phyloP scores from a whole-genome alignment of 176 grass and related monocot species.

The Rhynchospora tenuis region DNA sequence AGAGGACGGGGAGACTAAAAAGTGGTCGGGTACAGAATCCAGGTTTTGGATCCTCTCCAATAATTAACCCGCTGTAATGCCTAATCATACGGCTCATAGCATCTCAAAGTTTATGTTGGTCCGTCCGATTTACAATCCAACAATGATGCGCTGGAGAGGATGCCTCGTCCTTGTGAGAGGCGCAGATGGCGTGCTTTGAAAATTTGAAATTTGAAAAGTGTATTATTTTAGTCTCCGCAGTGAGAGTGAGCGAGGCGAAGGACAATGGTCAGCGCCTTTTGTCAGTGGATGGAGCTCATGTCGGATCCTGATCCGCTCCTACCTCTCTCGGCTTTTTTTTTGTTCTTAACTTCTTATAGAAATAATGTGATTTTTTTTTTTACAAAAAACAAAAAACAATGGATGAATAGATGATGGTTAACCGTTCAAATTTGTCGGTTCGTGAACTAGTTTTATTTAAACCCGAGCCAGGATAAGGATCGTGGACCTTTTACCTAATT shows the following conservation, averaged over 20 bases:
- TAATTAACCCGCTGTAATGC: not conserved
- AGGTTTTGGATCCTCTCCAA: not conserved
- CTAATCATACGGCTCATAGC: not conserved
- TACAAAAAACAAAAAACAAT: no score
- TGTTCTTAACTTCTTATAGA: no score
- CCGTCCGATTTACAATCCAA: not conserved
- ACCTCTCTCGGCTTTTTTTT: no score
- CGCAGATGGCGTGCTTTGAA: not conserved
- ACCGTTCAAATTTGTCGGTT: no score
- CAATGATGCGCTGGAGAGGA: not conserved
- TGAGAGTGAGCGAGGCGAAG: not conserved
- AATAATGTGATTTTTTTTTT: no score
- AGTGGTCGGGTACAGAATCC: not conserved
- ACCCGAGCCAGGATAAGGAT: no score
- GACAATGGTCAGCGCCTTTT: not conserved
- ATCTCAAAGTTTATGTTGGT: no score
- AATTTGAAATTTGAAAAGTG: slow-evolving; percentile 7
- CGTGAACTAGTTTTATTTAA: no score
- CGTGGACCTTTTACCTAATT: no score
- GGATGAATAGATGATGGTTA: no score
- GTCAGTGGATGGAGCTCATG: not conserved
- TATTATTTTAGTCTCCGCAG: not conserved
- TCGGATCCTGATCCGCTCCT: not conserved
- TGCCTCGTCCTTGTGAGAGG: not conserved
- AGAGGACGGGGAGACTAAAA: no score